Evolutionary conservation across 2,329 filamentous ascomycete genomes (phyloP), one percentile per base, ranked within the genome.

Genomic region (Xylaria sp.): DNA sequence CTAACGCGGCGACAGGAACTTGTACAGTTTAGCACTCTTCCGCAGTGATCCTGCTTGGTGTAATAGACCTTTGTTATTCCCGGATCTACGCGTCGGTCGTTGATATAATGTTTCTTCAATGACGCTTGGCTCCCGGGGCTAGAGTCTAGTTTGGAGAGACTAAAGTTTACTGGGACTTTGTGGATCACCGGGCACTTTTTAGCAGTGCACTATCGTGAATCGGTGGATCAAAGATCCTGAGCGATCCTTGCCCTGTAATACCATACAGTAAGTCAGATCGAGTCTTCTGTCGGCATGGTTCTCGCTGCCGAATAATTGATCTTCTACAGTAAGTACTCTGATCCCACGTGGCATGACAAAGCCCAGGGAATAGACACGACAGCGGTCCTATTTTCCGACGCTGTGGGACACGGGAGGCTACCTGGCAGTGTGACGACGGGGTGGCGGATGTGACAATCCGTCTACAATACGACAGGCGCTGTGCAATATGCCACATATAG

Each of bases 401-500:
- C 9, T 25, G 37, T 55, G 37, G 23, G 27, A 55, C 48, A 23
- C 17, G 46, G 53, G 13, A 21, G 25, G 25, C 41, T 27, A 49
- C 19, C 48, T 43, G 21, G 52, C 17, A 10, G 57, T 33, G 23
- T 41, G 23, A 44, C 9, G 17, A n/a, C n/a, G 8, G 25, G 41
- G 27, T 31, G n/a, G 25, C 46, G 37, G 49, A 55, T 55, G 55
- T 54, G 44, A 47, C 44, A 60, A 54, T 11, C 55, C 49, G 37
- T 19, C 33, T 33, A n/a, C 17, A 29, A 35, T 11, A 44, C 38
- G 27, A 47, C 23, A 27, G 40, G 31, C 29, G 55, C 8, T 29
- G 46, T 54, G 38, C 29, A 3, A 49, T 54, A 55, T 63, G 41
- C 44, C 47, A 60, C 46, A 15, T 47, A 38, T 53, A 63, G 40